phyloP scores from a whole-genome alignment of 2,329 filamentous ascomycete genomes.

The Pseudogymnoascus sp. region DNA sequence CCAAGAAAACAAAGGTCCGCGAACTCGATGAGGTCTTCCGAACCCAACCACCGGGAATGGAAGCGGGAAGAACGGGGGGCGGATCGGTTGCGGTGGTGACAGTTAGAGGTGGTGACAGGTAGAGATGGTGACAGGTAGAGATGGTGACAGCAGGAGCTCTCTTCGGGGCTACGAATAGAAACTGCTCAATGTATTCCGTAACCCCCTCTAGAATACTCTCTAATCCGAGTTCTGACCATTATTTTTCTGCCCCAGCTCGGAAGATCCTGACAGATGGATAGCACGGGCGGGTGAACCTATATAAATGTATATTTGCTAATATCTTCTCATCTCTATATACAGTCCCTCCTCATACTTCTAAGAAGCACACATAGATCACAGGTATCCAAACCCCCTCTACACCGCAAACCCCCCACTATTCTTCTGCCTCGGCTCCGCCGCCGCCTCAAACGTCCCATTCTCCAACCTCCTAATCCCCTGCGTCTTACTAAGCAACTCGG shows the following conservation, averaged over 20 bases:
- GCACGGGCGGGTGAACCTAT: neutral
- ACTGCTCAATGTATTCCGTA: neutral
- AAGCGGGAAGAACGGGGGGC: neutral
- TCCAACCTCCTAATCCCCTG: conserved; percentile 55
- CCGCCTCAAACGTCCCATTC: conserved; percentile 69
- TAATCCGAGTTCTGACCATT: neutral
- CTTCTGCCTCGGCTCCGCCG: conserved; percentile 63
- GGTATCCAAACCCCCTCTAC: conserved; percentile 1
- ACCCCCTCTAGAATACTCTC: neutral
- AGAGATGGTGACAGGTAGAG: neutral
- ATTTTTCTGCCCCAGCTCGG: no score
- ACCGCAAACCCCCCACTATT: conserved; percentile 53
- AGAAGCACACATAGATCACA: neutral
- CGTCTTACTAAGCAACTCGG: conserved; percentile 54
- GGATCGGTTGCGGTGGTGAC: neutral
- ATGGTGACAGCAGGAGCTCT: neutral
- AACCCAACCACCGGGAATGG: neutral
- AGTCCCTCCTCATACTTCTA: neutral
- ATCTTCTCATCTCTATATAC: neutral
- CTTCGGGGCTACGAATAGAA: neutral
- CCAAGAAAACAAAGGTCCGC: neutral
- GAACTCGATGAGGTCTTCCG: neutral
- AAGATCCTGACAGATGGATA: neutral
- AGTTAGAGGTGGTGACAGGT: neutral
- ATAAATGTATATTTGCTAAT: neutral